These are phyloP conservation scores for Chlorella sp. DNA, from an alignment of 139 green algal species.

Conservation along the genomic window DNA sequence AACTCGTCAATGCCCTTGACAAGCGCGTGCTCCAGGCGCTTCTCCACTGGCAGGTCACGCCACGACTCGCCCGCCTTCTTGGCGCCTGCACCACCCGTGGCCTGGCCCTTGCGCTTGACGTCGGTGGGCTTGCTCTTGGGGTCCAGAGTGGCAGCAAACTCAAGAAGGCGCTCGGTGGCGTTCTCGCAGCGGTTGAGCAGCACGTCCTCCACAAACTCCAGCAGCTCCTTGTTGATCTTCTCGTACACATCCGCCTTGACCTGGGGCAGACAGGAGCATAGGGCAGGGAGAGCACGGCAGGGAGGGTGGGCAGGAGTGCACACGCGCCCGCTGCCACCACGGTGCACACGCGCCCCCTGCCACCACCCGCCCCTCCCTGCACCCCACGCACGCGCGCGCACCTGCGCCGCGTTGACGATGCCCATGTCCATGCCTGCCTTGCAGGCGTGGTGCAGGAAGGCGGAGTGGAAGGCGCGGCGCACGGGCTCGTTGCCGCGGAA, in stretches of 20 bases:
- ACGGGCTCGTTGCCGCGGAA: slow-evolving; percentile 98
- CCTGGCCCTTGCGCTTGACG: slow-evolving; percentile 69
- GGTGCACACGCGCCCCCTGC: too few relatives aligned
- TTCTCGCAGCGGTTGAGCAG: slow-evolving; percentile 97
- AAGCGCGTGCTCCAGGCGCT: slow-evolving; percentile 91
- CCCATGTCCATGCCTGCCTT: slow-evolving; percentile 99
- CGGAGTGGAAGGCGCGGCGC: slow-evolving; percentile 89
- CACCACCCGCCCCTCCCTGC: too few relatives aligned
- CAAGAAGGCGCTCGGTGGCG: slow-evolving; percentile 94
- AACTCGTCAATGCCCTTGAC: slow-evolving; percentile 98
- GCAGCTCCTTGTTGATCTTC: slow-evolving; percentile 98
- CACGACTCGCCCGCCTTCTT: slow-evolving; percentile 57
- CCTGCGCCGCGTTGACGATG: slow-evolving; percentile 95
- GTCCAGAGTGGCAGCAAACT: slow-evolving; percentile 89
- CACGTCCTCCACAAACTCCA: slow-evolving; percentile 97
- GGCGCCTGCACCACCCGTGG: not conserved
- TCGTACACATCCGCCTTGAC: slow-evolving; percentile 94
- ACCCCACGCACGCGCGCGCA: slow-evolving; percentile 23
- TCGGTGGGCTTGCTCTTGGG: slow-evolving; percentile 92
- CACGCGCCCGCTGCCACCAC: too few relatives aligned
- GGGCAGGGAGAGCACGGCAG: too few relatives aligned
- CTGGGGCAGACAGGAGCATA: slow-evolving; percentile 21
- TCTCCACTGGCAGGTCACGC: slow-evolving; percentile 80
- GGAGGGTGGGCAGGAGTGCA: too few relatives aligned
- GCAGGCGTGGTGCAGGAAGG: slow-evolving; percentile 96